These are phyloP conservation scores for Pseudogymnoascus sp. DNA, from an alignment of 2,329 filamentous ascomycete genomes.

Conservation along the genomic window DNA sequence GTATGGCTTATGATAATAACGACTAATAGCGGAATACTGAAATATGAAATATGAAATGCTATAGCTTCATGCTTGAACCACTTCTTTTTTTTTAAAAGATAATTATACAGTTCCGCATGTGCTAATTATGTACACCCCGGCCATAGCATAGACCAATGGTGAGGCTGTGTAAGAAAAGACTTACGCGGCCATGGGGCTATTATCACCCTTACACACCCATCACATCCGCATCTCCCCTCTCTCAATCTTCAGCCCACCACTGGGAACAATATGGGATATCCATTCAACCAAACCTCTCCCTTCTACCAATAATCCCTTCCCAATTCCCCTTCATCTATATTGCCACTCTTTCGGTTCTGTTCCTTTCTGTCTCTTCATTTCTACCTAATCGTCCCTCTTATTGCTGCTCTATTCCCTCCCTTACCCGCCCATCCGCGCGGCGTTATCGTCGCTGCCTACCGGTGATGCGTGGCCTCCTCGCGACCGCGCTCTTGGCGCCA, in stretches of 20 bases:
- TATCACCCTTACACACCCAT: not conserved
- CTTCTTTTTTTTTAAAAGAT: not conserved
- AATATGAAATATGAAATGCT: not conserved
- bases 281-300: not conserved
- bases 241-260: not conserved
- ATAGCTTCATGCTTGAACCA: not conserved
- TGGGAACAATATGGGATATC: not conserved
- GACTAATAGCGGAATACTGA: not conserved
- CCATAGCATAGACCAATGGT: not conserved
- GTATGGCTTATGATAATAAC: not conserved
- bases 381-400: not conserved
- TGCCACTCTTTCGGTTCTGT: not conserved
- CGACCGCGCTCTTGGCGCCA: conserved; percentile 4
- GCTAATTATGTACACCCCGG: not conserved
- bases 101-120: not conserved
- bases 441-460: not conserved
- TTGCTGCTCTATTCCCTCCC: not conserved
- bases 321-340: not conserved
- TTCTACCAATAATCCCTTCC: not conserved
- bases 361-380: not conserved
- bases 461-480: not conserved
- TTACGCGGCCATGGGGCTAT: not conserved
- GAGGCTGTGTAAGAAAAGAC: conserved; percentile 1
- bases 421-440: not conserved
- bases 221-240: not conserved